Evolutionary conservation across 2,329 filamentous ascomycete species (phyloP).

Genomic region (Bipolaris zeicola): DNA sequence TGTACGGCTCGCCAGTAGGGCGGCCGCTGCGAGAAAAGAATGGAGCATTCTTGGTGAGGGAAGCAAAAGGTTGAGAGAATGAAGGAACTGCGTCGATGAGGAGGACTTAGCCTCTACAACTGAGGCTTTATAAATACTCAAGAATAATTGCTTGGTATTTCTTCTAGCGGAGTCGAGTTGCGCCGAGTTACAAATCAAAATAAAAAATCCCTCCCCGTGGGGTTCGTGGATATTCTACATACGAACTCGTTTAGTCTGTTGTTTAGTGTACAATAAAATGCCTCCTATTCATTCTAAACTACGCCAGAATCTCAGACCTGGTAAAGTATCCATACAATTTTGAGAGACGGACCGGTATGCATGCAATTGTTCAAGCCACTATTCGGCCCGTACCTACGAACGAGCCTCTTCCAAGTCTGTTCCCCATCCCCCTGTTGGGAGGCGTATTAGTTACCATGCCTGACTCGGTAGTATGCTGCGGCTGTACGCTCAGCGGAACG

Average conservation of each 20-base stretch:
- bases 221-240: not conserved
- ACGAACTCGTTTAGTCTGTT: not conserved
- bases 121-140: not conserved
- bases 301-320: not conserved
- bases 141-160: not conserved
- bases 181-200: not conserved
- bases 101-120: not conserved
- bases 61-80: not conserved
- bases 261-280: not conserved
- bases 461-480: not conserved
- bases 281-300: not conserved
- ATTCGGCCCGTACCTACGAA: not conserved
- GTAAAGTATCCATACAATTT: not conserved
- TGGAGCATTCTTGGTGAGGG: not conserved
- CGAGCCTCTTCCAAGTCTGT: not conserved
- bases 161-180: not conserved
- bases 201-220: not conserved
- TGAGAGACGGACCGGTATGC: not conserved
- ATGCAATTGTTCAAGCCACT: not conserved
- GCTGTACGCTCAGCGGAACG: not conserved
- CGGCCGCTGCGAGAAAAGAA: not conserved
- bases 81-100: not conserved
- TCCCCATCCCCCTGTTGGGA: not conserved
- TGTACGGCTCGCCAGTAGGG: slow-evolving; percentile 1
- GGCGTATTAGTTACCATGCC: not conserved